Evolutionary conservation across 2,329 filamentous ascomycete genomes (phyloP), one percentile per base, ranked within the genome.

Genomic region (Coleophoma cylindrospora): DNA sequence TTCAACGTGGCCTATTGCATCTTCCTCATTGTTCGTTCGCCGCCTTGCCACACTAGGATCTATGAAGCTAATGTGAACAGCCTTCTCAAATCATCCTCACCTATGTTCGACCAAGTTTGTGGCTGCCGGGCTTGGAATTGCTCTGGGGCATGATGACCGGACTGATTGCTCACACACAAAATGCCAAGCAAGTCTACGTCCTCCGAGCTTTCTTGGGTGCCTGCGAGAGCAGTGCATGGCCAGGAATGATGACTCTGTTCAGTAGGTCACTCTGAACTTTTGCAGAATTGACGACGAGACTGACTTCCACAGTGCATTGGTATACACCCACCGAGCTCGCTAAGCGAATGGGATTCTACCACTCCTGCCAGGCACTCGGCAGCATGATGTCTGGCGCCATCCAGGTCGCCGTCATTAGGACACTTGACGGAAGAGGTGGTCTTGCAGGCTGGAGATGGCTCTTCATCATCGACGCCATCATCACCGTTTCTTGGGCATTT

Each of bases 241-340:
- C 70, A 0, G 69, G 69, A 4, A 72, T 72, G 67, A 72, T 72
- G 65, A 71, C 69, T 0, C 54, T 72, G 5, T 65, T 72, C 36
- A 71, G 66, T 66, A 41, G 56, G 64, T 40, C 5, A 4, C 36
- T 34, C 10, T 34, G 15, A 11, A 13, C 13, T 32, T 15, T n/a
- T 1, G 14, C 27, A 13, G 14, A 5, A 2, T 2, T 14, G 12
- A 43, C n/a, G 17, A 33, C n/a, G 17, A 2, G 8, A 37, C 17
- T 50, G 14, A 33, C 58, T 54, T 55, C 55, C 54, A 71, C 15
- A 54, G 47, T 53, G 50, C 49, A 55, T 36, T 66, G 64, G 64
- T 66, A 67, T 46, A 63, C 60, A 22, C 61, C 61, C 2, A 53
- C 55, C 12, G 65, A 67, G 46, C 33, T 58, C 3, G 56, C 53